A percentile compares a stretch with the other conserved stretches of the same genome.
phyloP scores from a whole-genome alignment of 441 rosid genomes.

The Populus hybrid region DNA sequence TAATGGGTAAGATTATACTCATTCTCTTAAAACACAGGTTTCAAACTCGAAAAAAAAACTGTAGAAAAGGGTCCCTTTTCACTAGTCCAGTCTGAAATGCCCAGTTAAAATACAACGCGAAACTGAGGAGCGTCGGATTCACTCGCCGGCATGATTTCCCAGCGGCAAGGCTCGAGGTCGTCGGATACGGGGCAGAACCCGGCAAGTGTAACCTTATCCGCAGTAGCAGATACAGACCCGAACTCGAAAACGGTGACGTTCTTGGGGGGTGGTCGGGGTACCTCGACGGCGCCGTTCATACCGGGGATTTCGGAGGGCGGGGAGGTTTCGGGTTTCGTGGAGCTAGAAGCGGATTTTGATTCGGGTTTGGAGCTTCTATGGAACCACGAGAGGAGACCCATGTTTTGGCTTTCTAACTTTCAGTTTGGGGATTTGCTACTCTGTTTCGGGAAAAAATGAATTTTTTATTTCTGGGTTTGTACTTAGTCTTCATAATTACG shows the following conservation, averaged over 20 bases:
- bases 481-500: not conserved
- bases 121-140: conserved; percentile 82
- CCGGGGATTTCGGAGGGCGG: conserved; percentile 37
- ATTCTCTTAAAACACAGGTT: not conserved
- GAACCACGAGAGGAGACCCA: conserved; percentile 93
- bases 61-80: not conserved
- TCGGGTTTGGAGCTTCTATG: conserved; percentile 52
- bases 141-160: conserved; percentile 82
- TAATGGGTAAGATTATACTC: not conserved
- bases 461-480: not conserved
- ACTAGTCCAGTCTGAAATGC: not conserved
- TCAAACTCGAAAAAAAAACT: not conserved
- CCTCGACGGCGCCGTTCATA: conserved; percentile 87
- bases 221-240: conserved; percentile 68
- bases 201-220: conserved; percentile 84
- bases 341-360: conserved; percentile 8
- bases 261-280: conserved; percentile 51
- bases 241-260: conserved; percentile 87
- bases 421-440: not conserved
- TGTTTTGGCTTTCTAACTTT: conserved; percentile 7
- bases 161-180: conserved; percentile 91
- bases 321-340: conserved; percentile 29
- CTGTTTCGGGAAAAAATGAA: not conserved
- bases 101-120: conserved; percentile 74
- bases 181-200: conserved; percentile 93